Conservation (phyloP, 495 filamentous ascomycete species). For the Platismatia glauca region DNA sequence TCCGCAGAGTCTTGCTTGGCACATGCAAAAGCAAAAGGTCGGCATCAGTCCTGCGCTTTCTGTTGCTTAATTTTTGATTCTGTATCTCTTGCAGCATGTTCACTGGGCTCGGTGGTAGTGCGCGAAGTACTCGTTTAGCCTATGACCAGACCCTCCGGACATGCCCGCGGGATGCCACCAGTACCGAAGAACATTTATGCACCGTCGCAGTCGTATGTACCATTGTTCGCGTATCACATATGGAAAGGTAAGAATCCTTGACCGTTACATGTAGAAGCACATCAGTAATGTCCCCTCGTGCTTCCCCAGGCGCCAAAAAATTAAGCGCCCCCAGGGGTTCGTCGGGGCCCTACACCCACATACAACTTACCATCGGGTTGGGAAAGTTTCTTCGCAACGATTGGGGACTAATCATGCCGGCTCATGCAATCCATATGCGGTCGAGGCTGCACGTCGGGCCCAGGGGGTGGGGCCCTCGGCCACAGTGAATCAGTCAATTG, state of each 20-base stretch:
- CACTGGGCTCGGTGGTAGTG: no score
- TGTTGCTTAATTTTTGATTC: no score
- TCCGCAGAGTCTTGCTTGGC: background rate
- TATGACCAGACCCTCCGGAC: background rate
- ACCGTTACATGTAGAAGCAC: background rate
- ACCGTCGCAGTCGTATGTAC: background rate
- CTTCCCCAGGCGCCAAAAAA: background rate
- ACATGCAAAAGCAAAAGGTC: background rate
- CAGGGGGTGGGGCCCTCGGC: background rate
- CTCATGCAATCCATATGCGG: background rate
- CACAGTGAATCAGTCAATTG: background rate
- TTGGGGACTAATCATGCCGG: background rate
- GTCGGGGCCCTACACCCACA: background rate
- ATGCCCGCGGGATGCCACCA: background rate
- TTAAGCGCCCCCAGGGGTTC: slow-evolving; percentile 3
- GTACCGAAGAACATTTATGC: background rate
- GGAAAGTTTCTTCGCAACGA: background rate
- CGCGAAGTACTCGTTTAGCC: background rate
- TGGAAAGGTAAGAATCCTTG: background rate
- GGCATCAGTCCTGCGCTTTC: background rate
- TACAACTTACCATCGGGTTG: background rate
- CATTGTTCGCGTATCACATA: background rate
- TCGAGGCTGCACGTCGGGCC: background rate
- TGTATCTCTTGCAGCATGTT: no score
- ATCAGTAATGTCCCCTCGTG: background rate